Evolutionary conservation across 2,329 filamentous ascomycete species (phyloP).

Genomic region (Fusarium brevicatenulatum): DNA sequence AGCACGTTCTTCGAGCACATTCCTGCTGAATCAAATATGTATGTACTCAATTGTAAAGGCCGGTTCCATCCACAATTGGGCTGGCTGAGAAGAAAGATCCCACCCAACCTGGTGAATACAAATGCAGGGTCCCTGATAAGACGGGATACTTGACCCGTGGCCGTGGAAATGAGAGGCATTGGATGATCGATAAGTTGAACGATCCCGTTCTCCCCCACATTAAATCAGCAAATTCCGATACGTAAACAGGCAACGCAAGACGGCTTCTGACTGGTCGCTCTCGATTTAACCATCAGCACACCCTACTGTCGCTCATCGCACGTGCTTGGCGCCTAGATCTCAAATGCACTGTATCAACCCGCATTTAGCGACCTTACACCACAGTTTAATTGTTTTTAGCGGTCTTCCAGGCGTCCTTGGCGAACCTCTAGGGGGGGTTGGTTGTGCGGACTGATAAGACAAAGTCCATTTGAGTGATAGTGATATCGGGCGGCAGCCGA

Average conservation of each 20-base stretch:
- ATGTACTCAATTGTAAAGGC: not conserved
- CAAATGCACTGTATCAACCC: conserved; percentile 32
- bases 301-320: conserved; percentile 13
- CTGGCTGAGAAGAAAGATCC: conserved; percentile 3
- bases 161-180: conserved; percentile 27
- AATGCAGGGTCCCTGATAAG: conserved; percentile 37
- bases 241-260: conserved; percentile 45
- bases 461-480: conserved; percentile 22
- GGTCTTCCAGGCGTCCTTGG: conserved; percentile 12
- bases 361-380: conserved; percentile 22
- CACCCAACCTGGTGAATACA: conserved; percentile 8
- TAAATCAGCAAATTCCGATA: conserved; percentile 51
- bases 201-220: conserved; percentile 26
- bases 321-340: conserved; percentile 36
- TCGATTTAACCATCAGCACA: conserved; percentile 14
- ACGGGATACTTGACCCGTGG: conserved; percentile 22
- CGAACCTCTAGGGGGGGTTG: conserved; percentile 9
- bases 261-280: conserved; percentile 39
- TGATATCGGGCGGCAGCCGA: conserved; percentile 32
- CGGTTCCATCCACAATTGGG: not conserved
- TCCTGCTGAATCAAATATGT: not conserved
- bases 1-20: not conserved
- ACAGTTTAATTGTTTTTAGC: conserved; percentile 15
- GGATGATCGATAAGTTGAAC: conserved; percentile 28
- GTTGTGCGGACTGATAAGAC: conserved; percentile 31